Percentiles rank a stretch among this genome's conserved stretches.
Evolutionary conservation across 139 green algal species (phyloP).

Genomic region (Parachlorella kessleri): DNA sequence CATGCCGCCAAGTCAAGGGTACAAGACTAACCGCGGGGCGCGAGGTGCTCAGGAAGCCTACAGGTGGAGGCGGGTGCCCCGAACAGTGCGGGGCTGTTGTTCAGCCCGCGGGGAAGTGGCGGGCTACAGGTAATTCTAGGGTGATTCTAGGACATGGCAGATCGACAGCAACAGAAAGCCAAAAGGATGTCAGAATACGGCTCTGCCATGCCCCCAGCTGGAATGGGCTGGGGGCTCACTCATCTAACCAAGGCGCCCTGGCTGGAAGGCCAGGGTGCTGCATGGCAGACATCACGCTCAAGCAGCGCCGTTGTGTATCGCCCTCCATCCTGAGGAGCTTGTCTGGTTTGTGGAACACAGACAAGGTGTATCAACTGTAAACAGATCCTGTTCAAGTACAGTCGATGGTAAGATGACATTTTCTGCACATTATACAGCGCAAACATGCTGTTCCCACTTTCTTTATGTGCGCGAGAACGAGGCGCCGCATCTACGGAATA

Average conservation of each 20-base stretch:
- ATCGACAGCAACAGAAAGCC: no score
- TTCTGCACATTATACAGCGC: background rate
- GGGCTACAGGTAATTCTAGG: no score
- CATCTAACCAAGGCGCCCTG: background rate
- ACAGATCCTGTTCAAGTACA: constrained; percentile 19
- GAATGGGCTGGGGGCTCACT: background rate
- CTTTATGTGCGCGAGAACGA: no score
- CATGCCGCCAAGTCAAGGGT: no score
- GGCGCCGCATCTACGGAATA: no score
- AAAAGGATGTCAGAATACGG: background rate
- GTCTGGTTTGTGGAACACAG: constrained; percentile 8
- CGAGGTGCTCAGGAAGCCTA: no score
- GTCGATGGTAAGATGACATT: background rate
- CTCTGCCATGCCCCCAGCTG: background rate
- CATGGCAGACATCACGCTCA: constrained; percentile 17
- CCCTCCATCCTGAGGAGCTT: constrained; percentile 19
- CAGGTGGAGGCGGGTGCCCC: no score
- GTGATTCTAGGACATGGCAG: no score
- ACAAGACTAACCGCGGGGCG: no score
- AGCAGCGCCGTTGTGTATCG: background rate
- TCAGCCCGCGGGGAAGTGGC: no score
- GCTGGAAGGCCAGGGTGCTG: background rate
- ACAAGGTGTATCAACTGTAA: constrained; percentile 18
- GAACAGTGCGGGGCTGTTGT: no score
- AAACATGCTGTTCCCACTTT: background rate